These are phyloP conservation scores for Stachybotrys echinatus DNA, from an alignment of 2,329 filamentous ascomycete species.

Conservation along the genomic window DNA sequence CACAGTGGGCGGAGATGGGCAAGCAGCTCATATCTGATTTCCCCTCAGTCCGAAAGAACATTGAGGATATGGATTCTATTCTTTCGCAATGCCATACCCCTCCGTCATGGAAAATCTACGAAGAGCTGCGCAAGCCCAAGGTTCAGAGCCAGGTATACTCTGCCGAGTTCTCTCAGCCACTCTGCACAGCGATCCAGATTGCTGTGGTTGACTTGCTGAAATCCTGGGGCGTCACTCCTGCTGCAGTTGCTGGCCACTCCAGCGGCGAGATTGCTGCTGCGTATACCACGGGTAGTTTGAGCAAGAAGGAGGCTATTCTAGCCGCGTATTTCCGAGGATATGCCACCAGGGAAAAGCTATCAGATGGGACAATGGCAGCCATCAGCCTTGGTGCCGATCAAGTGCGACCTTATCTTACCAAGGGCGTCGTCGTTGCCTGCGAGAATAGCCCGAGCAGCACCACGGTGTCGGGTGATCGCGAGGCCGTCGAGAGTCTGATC, in stretches of 20 bases:
- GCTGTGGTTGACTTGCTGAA: background rate
- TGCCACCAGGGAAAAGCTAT: conserved; percentile 5
- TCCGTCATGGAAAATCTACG: background rate
- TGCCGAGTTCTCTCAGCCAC: conserved; percentile 13
- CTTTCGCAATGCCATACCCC: background rate
- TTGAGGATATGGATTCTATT: conserved; percentile 9
- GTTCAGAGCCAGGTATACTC: conserved; percentile 3
- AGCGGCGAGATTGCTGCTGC: conserved; percentile 32
- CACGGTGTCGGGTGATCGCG: conserved; percentile 24
- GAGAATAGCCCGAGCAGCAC: conserved; percentile 24
- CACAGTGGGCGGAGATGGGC: conserved; percentile 23
- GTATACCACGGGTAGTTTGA: conserved; percentile 13
- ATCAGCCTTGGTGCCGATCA: conserved; percentile 13
- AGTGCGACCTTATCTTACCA: background rate
- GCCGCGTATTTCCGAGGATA: conserved; percentile 24
- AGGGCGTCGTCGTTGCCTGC: conserved; percentile 21
- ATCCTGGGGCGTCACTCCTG: conserved; percentile 12
- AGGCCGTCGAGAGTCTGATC: conserved; percentile 15
- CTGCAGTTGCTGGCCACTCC: conserved; percentile 26
- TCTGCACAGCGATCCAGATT: conserved; percentile 1
- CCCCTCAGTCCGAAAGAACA: conserved; percentile 19
- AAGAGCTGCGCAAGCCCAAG: background rate
- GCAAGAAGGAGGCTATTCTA: conserved; percentile 16
- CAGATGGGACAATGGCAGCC: conserved; percentile 20
- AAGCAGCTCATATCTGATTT: conserved; percentile 18